A percentile compares a stretch with the other conserved stretches of the same genome.
These are phyloP conservation scores for Raddia guianensis DNA, from an alignment of 176 grass and related monocot genomes.

Conservation along the genomic window DNA sequence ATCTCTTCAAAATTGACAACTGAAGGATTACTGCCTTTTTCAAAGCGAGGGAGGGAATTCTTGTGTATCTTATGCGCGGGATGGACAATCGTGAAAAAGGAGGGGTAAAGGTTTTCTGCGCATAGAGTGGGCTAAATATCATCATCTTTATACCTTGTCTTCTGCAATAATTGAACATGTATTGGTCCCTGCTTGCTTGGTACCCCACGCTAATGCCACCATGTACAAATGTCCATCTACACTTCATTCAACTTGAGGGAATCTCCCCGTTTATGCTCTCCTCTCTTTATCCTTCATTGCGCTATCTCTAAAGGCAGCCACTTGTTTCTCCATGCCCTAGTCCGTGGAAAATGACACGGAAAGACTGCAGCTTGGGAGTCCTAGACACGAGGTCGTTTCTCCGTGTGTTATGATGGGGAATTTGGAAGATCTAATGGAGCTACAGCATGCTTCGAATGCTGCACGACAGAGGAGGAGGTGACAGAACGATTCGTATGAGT, in stretches of 20 bases:
- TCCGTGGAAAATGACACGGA: conserved; percentile 33
- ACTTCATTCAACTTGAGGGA: conserved; percentile 31
- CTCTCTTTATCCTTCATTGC: conserved; percentile 21
- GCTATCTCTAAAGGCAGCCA: conserved; percentile 20
- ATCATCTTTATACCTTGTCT: conserved; percentile 20
- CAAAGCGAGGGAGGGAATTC: background rate
- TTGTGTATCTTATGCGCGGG: conserved; percentile 3
- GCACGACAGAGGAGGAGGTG: conserved; percentile 10
- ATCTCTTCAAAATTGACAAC: conserved; percentile 39
- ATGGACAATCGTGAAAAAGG: conserved; percentile 24
- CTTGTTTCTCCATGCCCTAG: conserved; percentile 1
- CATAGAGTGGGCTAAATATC: conserved; percentile 10
- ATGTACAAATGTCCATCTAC: conserved; percentile 26
- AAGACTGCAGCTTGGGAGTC: background rate
- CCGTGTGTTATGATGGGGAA: conserved; percentile 41
- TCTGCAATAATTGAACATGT: conserved; percentile 42
- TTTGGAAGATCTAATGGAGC: conserved; percentile 9
- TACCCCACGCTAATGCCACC: conserved; percentile 22
- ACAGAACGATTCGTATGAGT: conserved; percentile 1
- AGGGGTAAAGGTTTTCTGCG: background rate
- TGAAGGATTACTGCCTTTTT: background rate
- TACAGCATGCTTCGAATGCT: conserved; percentile 2
- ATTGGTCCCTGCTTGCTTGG: conserved; percentile 37
- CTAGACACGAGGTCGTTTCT: conserved; percentile 19
- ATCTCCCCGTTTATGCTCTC: conserved; percentile 21